Conservation (phyloP, 208 protist species). For the Trypanosoma caninum region DNA sequence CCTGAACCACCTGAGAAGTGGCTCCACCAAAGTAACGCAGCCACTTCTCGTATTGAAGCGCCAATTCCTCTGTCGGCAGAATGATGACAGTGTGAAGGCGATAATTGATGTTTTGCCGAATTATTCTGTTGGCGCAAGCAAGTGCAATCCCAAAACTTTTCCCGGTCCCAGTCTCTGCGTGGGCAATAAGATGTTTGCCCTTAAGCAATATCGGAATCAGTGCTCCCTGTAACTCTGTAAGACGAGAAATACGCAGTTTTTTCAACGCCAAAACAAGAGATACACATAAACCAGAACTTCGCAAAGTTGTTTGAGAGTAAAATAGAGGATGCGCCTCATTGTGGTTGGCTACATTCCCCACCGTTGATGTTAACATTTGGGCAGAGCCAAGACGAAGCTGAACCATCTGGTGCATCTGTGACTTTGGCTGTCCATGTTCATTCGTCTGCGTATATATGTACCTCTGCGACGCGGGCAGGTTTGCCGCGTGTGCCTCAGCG, state of each 20-base stretch:
- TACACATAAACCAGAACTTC: slow-evolving; percentile 65
- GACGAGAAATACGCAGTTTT: slow-evolving; percentile 58
- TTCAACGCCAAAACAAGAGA: slow-evolving; percentile 67
- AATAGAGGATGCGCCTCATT: slow-evolving; percentile 87
- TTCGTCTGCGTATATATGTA: slow-evolving; percentile 60
- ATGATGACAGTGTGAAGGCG: slow-evolving; percentile 87
- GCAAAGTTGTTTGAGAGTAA: slow-evolving; percentile 69
- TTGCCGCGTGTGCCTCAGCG: slow-evolving; percentile 44
- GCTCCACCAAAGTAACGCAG: slow-evolving; percentile 77
- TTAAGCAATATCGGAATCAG: slow-evolving; percentile 83
- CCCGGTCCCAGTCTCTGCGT: slow-evolving; percentile 85
- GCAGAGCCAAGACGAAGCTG: slow-evolving; percentile 76
- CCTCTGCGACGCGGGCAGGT: slow-evolving; percentile 73
- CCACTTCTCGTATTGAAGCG: slow-evolving; percentile 90
- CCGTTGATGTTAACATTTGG: slow-evolving; percentile 71
- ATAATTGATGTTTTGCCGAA: slow-evolving; percentile 80
- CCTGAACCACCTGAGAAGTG: slow-evolving; percentile 77
- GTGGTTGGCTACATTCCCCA: slow-evolving; percentile 55
- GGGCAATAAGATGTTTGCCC: slow-evolving; percentile 88
- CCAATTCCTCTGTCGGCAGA: slow-evolving; percentile 82
- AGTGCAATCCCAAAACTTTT: slow-evolving; percentile 91
- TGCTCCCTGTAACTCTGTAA: slow-evolving; percentile 86
- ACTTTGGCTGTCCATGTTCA: slow-evolving; percentile 15
- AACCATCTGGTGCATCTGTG: slow-evolving; percentile 49
- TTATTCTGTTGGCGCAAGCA: slow-evolving; percentile 78